These are phyloP conservation scores for Arachis monticola DNA, from an alignment of 331 rosid genomes.

Conservation along the genomic window DNA sequence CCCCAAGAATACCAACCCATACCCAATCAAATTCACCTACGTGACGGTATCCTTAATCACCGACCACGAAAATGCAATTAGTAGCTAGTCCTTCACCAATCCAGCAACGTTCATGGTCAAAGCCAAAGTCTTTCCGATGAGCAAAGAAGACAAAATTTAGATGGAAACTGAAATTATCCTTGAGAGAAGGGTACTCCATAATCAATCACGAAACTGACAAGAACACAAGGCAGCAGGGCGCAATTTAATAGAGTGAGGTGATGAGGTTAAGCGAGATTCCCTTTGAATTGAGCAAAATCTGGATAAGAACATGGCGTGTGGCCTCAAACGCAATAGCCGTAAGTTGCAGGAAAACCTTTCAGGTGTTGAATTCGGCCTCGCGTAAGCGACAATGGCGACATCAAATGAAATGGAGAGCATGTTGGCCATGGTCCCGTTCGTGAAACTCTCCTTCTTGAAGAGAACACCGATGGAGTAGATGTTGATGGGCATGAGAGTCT, in stretches of 20 bases:
- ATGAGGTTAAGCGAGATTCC: conserved; percentile 88
- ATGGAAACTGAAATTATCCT: conserved; percentile 76
- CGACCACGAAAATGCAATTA: no score
- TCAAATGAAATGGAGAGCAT: conserved; percentile 89
- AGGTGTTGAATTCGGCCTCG: conserved; percentile 70
- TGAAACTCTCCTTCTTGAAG: no score
- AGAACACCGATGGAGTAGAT: no score
- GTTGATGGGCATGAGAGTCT: no score
- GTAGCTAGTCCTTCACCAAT: no score
- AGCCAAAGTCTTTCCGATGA: conserved; percentile 94
- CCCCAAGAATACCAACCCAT: conserved; percentile 83
- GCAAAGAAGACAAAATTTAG: conserved; percentile 67
- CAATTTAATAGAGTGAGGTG: conserved; percentile 89
- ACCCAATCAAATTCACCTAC: conserved; percentile 73
- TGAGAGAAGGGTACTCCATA: conserved; percentile 74
- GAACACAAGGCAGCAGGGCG: conserved; percentile 85
- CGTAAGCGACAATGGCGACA: conserved; percentile 86
- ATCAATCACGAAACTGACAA: conserved; percentile 82
- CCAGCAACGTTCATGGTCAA: conserved; percentile 93
- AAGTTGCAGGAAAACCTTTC: conserved; percentile 79
- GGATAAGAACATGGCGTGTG: conserved; percentile 79
- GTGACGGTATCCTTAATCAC: no score
- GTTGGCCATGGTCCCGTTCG: conserved; percentile 50
- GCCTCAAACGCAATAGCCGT: conserved; percentile 90
- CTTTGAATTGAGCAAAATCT: conserved; percentile 76